Conservation (phyloP, 78 protist genomes). For the Protostelium mycophagum region DNA sequence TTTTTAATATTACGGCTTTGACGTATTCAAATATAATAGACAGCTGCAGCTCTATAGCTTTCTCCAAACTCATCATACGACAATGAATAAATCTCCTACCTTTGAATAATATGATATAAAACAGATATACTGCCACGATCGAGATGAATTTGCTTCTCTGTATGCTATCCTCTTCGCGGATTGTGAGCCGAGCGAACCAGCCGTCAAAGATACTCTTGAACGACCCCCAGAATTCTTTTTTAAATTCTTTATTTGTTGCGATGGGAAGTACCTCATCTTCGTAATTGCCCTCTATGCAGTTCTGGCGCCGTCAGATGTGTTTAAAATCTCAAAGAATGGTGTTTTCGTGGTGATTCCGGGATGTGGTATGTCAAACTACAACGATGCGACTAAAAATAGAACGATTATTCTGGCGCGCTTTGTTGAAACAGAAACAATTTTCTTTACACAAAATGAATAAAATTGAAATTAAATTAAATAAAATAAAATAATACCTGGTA, state of each 20-base stretch:
- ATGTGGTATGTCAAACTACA: too few species aligned
- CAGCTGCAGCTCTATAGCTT: too few species aligned
- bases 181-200: slow-evolving; percentile 6
- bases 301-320: slow-evolving; percentile 46
- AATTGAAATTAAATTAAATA: too few species aligned
- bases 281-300: background rate
- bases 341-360: too few species aligned
- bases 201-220: slow-evolving; percentile 18
- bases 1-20: too few species aligned
- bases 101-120: slow-evolving; percentile 42
- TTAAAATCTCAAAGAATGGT: slow-evolving; percentile 46
- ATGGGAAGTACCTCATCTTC: background rate
- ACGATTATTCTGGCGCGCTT: too few species aligned
- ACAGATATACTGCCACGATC: slow-evolving; percentile 34
- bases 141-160: slow-evolving; percentile 47
- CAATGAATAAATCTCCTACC: too few species aligned
- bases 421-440: too few species aligned
- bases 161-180: slow-evolving; percentile 27
- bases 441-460: too few species aligned
- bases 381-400: too few species aligned
- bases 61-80: too few species aligned
- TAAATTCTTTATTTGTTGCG: slow-evolving; percentile 25
- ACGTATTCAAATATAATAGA: too few species aligned
- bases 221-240: slow-evolving; percentile 27
- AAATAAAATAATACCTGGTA: slow-evolving; percentile 24